Evolutionary conservation across 2,329 filamentous ascomycete genomes (phyloP), one percentile per base, ranked within the genome.

Genomic region (Fusarium cicatricum): DNA sequence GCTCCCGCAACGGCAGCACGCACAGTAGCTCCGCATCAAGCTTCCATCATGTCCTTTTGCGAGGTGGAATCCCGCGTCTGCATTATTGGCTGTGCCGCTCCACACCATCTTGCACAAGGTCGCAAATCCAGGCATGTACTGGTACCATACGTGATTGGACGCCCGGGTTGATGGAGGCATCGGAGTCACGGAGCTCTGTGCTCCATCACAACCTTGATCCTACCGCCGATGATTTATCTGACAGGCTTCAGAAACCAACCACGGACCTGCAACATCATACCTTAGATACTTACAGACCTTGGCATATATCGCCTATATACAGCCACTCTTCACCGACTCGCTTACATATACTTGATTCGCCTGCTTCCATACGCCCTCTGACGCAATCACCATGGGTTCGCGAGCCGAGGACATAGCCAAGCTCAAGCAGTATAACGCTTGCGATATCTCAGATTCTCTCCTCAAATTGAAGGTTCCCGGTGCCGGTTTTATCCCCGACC

Each of bases 371-470:
- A 29, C 33, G n/a, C 15, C 28, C 26, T 46, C 48, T 53, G 48
- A 60, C 60, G 44, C 53, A 55, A 46, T 40, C 47, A 51, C 53
- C 47, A 70, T 70, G 67, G 45, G 37, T 50, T 58, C 65, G 38
- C 51, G 53, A 45, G 43, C 65, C 48, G 60, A 66, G 44, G 58
- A 64, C 29, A 64, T 68, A 48, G 57, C 67, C 47, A 58, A 64
- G 49, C 74, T 78, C 19, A 65, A 63, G 52, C 64, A 71, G 32
- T 81, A 80, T 65, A 75, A 74, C 15, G 78, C 80, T 32, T 82
- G 80, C 71, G 80, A 90, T 80, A 78, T 91, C 56, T 90, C 89
- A 11, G 90, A 92, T 71, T 89, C 88, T 6, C 81, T 92, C 2
- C 80, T 91, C 50, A 90, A 88, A 68, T 80, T 92, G 41, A 82